Percentiles rank a stretch among this genome's conserved stretches.
Evolutionary conservation across 768 basidiomycete genomes (phyloP).

Genomic region (Lactarius quietus): DNA sequence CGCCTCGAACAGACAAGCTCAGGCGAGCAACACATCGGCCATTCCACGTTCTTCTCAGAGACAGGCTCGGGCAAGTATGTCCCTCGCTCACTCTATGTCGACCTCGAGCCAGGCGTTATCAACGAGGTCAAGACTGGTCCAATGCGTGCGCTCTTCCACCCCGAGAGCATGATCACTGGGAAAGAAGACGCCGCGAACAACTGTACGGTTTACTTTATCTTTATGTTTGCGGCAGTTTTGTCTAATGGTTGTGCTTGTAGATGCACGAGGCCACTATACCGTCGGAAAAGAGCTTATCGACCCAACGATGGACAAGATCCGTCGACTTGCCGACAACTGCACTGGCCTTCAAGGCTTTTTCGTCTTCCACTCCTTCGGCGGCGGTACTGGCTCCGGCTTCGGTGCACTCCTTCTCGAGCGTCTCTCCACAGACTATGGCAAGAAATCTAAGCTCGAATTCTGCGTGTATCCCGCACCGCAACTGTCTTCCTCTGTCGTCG

Average conservation of each 20-base stretch:
- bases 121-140: slow-evolving; percentile 92
- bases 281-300: slow-evolving; percentile 98
- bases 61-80: slow-evolving; percentile 93
- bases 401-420: slow-evolving; percentile 95
- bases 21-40: slow-evolving; percentile 71
- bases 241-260: slow-evolving; percentile 39
- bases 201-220: slow-evolving; percentile 50
- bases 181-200: slow-evolving; percentile 99
- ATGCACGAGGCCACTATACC: slow-evolving; percentile 98
- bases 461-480: slow-evolving; percentile 94
- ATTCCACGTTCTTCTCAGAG: slow-evolving; percentile 98
- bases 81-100: slow-evolving; percentile 94
- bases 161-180: slow-evolving; percentile 93
- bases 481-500: slow-evolving; percentile 91
- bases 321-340: slow-evolving; percentile 95
- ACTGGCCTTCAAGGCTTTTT: slow-evolving; percentile 97
- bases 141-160: slow-evolving; percentile 94
- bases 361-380: slow-evolving; percentile 99
- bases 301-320: slow-evolving; percentile 91
- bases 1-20: slow-evolving; percentile 70
- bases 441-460: slow-evolving; percentile 99
- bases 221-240: slow-evolving; percentile 12
- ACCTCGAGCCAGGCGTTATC: slow-evolving; percentile 91
- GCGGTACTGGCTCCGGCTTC: slow-evolving; percentile 98
- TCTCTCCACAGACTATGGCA: slow-evolving; percentile 95